These are phyloP conservation scores for Tagetes patula DNA, from an alignment of 129 eudicot species.

Conservation along the genomic window DNA sequence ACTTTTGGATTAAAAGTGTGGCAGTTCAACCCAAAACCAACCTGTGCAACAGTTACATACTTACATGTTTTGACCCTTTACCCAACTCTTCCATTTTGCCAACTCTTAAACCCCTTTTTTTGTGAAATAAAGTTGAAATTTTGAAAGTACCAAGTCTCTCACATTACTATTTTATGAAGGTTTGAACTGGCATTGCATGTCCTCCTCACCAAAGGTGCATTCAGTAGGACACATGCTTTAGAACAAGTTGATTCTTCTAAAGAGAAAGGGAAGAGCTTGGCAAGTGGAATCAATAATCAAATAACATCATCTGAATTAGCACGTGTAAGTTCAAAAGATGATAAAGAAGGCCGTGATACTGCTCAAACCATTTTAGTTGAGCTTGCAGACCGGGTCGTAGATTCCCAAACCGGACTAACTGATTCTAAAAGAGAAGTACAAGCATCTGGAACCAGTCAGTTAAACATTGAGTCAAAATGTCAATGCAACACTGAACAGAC, in stretches of 20 bases:
- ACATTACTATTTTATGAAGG: constrained; percentile 38
- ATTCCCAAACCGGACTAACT: constrained; percentile 37
- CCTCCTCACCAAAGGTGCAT: constrained; percentile 69
- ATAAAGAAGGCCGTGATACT: constrained; percentile 40
- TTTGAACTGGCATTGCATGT: constrained; percentile 88
- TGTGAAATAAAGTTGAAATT: constrained; percentile 3
- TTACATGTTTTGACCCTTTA: not conserved
- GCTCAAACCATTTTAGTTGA: constrained; percentile 53
- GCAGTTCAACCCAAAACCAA: too few relatives aligned
- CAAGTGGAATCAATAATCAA: constrained; percentile 35
- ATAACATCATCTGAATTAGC: constrained; percentile 47
- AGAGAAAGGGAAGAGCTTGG: constrained; percentile 46
- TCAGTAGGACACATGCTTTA: constrained; percentile 45
- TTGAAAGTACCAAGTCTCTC: constrained; percentile 17
- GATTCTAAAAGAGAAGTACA: constrained; percentile 41
- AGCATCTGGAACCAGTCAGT: constrained; percentile 37
- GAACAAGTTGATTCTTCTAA: constrained; percentile 48
- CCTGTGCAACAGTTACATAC: not conserved
- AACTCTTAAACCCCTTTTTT: not conserved
- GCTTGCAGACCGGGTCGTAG: constrained; percentile 52
- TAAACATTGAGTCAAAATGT: constrained; percentile 46
- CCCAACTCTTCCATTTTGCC: not conserved
- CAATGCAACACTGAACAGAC: constrained; percentile 39
- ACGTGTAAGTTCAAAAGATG: constrained; percentile 46
- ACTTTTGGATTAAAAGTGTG: too few relatives aligned